Base-by-base conservation (phyloP, 2,329 filamentous ascomycete species). In the Microdochium nivale region DNA sequence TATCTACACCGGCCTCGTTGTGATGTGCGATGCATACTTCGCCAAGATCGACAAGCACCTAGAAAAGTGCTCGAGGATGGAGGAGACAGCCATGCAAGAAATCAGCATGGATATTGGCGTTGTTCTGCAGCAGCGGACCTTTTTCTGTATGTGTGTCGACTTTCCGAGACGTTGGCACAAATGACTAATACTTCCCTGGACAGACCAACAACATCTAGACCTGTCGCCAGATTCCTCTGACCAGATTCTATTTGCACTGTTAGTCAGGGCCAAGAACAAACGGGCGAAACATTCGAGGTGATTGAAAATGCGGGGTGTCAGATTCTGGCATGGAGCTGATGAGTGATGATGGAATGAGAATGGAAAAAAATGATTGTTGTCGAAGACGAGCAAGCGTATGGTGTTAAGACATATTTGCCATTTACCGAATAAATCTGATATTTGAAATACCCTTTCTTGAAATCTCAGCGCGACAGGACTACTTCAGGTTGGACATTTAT, bases 1-100 rank as follows among this genome's bases (percentile, higher is more conserved):
- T 5, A 44, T 44, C 16, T 44, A 44, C 40, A 44, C 40, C 16
- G 40, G 40, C 16, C 40, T 65, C 16, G 57, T 62, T 19, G 59
- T 66, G 13, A 63, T 65, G 55, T 65, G 61, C 49, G 62, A 64
- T 33, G 58, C 59, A 47, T 57, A 59, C 47, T 64, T 64, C 51
- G 52, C 58, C 27, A 61, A 62, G 48, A 49, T 62, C 61, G 50
- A 60, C 58, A 33, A 25, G 47, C 19, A 55, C 25, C 25, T 27
- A 48, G 59, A 50, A 21, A 49, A 44, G 44, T 56, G 47, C n/a
- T 32, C 46, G 53, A 61, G 24, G 52, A 54, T 23, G 52, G 53
- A 55, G 57, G 24, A 49, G 37, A 14, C 51, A 44, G 25, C 53
- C 30, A 56, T 54, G 25, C 24, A 47, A 7, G 14, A 47, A 27